A percentile compares a stretch with the other conserved stretches of the same genome.
phyloP scores from a whole-genome alignment of 768 basidiomycete species.

The Russula emetica region DNA sequence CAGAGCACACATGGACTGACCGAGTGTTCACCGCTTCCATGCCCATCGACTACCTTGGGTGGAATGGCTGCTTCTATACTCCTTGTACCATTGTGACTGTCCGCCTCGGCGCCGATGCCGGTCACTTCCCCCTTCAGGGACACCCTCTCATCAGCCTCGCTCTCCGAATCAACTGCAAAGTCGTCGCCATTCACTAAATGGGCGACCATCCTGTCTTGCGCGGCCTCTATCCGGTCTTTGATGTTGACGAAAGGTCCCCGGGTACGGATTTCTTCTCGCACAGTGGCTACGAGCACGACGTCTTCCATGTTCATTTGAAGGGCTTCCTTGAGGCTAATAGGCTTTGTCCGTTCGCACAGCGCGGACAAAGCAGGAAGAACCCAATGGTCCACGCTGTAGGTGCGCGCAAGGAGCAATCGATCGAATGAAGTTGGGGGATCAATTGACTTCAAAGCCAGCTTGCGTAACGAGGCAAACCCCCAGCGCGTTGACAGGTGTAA shows the following conservation, averaged over 20 bases:
- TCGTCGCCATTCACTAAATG: neutral
- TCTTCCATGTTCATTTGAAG: slow-evolving; percentile 14
- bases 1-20: neutral
- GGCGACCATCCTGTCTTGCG: neutral
- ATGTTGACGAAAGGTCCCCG: neutral
- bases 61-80: neutral
- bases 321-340: neutral
- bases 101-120: neutral
- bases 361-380: slow-evolving; percentile 9
- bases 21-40: neutral
- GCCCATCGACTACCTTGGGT: neutral
- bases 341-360: neutral
- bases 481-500: neutral
- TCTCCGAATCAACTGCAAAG: neutral
- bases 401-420: slow-evolving; percentile 15
- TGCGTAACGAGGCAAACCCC: slow-evolving; percentile 33
- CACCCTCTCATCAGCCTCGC: neutral
- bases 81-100: neutral
- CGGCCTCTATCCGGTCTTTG: neutral
- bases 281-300: slow-evolving; percentile 9
- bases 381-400: slow-evolving; percentile 13
- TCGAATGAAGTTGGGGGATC: slow-evolving; percentile 6
- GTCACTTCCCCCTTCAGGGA: neutral
- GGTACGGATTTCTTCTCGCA: neutral
- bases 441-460: slow-evolving; percentile 1